A percentile compares a stretch with the other conserved stretches of the same genome.
Conservation (phyloP, 345 rosid species). For the Populus euphratica region DNA sequence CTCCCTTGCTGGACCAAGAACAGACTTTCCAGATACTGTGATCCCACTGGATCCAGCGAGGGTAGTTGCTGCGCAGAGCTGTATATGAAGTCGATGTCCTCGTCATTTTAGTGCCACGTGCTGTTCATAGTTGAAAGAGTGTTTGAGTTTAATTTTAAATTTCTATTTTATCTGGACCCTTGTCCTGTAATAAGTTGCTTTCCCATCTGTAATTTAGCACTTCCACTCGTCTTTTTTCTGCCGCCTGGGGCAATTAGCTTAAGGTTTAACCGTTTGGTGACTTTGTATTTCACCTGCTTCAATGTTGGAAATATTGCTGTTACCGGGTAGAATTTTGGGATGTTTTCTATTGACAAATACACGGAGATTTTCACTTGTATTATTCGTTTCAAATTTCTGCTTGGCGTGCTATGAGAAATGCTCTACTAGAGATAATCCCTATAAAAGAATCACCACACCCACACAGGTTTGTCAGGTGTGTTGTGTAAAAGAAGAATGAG, state of each 20-base stretch:
- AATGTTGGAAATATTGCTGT: not conserved
- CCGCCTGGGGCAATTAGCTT: not conserved
- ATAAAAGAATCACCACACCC: not conserved
- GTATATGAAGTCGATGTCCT: constrained; percentile 31
- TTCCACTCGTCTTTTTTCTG: constrained; percentile 8
- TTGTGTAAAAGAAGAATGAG: too few relatives aligned
- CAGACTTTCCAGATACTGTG: constrained; percentile 74
- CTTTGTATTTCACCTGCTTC: constrained; percentile 5
- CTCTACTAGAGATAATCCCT: not conserved
- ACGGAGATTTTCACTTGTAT: not conserved
- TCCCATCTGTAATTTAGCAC: constrained; percentile 23
- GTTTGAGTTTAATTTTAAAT: constrained; percentile 14
- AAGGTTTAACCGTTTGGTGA: not conserved
- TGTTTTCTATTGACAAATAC: not conserved
- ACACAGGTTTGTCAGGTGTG: not conserved
- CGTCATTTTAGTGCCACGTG: constrained; percentile 3
- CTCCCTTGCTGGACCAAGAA: constrained; percentile 87
- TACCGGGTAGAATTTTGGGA: not conserved
- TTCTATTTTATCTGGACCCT: constrained; percentile 15
- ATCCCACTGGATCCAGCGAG: constrained; percentile 39
- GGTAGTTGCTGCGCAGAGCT: constrained; percentile 25
- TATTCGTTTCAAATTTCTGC: too few relatives aligned
- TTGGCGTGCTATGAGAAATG: not conserved
- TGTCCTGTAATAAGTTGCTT: constrained; percentile 32
- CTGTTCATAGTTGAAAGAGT: constrained; percentile 32